Evolutionary conservation across 768 basidiomycete species (phyloP).

Genomic region (Boletus rex-veris): DNA sequence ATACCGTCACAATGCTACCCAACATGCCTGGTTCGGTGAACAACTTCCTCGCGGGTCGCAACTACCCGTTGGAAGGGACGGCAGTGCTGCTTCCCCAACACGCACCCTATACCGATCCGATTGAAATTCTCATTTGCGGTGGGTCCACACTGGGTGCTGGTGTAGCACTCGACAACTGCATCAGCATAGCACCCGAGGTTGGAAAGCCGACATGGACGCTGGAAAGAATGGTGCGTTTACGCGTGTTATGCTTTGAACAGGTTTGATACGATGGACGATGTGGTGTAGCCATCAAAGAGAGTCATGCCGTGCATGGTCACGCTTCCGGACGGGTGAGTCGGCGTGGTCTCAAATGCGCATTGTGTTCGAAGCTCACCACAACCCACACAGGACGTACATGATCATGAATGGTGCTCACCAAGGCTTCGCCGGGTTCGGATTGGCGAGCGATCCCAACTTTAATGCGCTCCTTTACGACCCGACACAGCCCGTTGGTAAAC

Average conservation of each 20-base stretch:
- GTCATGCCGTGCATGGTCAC: constrained; percentile 76
- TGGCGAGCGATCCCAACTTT: constrained; percentile 60
- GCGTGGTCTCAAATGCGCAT: too few relatives aligned
- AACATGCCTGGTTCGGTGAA: constrained; percentile 75
- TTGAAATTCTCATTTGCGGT: constrained; percentile 71
- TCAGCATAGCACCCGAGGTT: constrained; percentile 63
- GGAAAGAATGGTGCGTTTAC: constrained; percentile 68
- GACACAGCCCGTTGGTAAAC: constrained; percentile 49
- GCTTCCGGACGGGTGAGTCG: constrained; percentile 43
- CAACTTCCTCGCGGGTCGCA: constrained; percentile 68
- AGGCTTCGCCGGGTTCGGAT: constrained; percentile 72
- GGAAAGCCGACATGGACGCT: constrained; percentile 61
- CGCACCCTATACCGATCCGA: constrained; percentile 70
- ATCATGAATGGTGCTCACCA: constrained; percentile 72
- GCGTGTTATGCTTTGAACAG: background rate
- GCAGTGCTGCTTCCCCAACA: constrained; percentile 66
- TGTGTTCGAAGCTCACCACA: background rate
- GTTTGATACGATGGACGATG: background rate
- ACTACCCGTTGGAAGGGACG: constrained; percentile 74
- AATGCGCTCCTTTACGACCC: constrained; percentile 72
- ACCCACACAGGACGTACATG: constrained; percentile 60
- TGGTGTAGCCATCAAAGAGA: constrained; percentile 56
- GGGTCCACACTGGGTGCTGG: constrained; percentile 60
- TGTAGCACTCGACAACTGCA: constrained; percentile 63
- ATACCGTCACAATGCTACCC: constrained; percentile 56